Evolutionary conservation across 192 early-diverging fungal genomes (phyloP).

Genomic region (Backusella tarrabulga): DNA sequence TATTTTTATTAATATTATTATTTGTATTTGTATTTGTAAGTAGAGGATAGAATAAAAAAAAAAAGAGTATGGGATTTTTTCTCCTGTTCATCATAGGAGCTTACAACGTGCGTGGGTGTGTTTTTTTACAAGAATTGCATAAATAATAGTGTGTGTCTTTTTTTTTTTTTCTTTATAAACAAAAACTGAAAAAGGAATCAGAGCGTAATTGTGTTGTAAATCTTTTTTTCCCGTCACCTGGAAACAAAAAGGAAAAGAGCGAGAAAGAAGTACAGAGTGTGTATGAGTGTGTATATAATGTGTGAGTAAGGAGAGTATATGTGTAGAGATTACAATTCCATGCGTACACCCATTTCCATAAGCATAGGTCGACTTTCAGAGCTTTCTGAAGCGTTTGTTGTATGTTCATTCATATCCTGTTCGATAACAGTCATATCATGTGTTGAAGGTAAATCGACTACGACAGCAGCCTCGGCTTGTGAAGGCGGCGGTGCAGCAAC

Average conservation of each 20-base stretch:
- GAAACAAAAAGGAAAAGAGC: too few species aligned
- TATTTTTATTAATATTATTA: background rate
- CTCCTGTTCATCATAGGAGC: background rate
- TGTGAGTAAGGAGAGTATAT: background rate
- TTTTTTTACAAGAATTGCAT: background rate
- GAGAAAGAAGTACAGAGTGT: background rate
- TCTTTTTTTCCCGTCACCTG: background rate
- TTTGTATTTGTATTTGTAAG: background rate
- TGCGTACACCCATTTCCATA: conserved; percentile 7
- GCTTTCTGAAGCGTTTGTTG: background rate
- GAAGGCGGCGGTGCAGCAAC: background rate
- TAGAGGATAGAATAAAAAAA: background rate
- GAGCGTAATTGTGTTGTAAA: background rate
- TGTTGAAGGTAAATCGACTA: background rate
- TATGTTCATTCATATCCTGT: background rate
- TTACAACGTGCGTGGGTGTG: background rate
- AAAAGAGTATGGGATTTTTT: background rate
- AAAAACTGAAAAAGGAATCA: background rate
- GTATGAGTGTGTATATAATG: background rate
- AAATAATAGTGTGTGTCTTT: background rate
- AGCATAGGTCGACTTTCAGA: conserved; percentile 5
- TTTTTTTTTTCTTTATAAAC: background rate
- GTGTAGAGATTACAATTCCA: conserved; percentile 1
- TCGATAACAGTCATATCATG: background rate
- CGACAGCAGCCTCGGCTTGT: background rate